Evolutionary conservation across 805 yeast species (phyloP), one percentile per base, ranked within the genome.

Genomic region (Teunomyces stri): DNA sequence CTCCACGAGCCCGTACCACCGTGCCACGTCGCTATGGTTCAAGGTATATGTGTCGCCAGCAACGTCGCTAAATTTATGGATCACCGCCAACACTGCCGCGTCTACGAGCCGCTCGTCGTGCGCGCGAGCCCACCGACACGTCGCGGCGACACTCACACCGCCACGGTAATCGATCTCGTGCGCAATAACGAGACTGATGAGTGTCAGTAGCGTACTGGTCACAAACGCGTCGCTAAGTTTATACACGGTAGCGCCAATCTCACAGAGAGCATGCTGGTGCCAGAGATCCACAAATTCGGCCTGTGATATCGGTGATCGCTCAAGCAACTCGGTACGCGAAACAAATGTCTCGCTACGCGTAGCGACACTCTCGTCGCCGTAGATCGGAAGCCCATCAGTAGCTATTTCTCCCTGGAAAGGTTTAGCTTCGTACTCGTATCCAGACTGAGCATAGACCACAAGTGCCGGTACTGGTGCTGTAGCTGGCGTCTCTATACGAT

Each of bases 1-100:
- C 0, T 82, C 68, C 44, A 75, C 69, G 2, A 78, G 58, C 0
- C 96, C 96, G 54, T 80, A 81, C 87, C 89, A 87, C 42, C 58
- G 59, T 1, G 84, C 74, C 2, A 85, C 72, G 31, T 59, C 60
- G 2, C 51, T 54, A 42, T 67, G 65, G 50, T 84, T 74, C 9
- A 87, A 53, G 16, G 54, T 51, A 55, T 68, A 75, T 4, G 58
- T 59, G 41, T 50, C 56, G 11, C 49, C 55, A 0, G 47, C 49
- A 0, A 52, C 55, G 1, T 50, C 37, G 5, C 74, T 60, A 59
- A 83, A 85, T 55, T 73, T 77, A 39, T 69, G 61, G 40, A 83
- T 52, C 0, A 85, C 72, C 0, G 89, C 77, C 25, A 57, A 63
- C 0, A 81, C 64, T n/a, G 82, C 75, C 68, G 46, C 46, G 45